Evolutionary conservation across 2,329 filamentous ascomycete species (phyloP), one percentile per base, ranked within the genome.

Genomic region (Zopfia rhizophila): DNA sequence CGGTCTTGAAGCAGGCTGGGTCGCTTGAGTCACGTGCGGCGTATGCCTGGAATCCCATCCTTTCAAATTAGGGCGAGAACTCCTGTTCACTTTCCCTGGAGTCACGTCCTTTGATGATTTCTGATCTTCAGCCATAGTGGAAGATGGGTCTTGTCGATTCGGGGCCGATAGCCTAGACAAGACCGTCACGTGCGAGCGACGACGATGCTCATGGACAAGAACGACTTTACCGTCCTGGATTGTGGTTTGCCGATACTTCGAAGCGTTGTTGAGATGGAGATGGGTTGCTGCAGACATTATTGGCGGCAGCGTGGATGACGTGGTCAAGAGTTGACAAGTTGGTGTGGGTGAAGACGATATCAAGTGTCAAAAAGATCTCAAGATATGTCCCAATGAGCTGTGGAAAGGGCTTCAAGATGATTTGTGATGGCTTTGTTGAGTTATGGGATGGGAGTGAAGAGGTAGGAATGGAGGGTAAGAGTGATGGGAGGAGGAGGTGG

Each of bases 181-280:
- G 23, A 32, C 29, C 31, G 33, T 39, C 19, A 55, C 23, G 37
- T 51, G 45, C 16, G 53, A 39, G 40, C 52, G 54, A 54, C 55
- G 56, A 56, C 51, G 56, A 57, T 51, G 60, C 36, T 69, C 63
- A 8, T 58, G 45, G 18, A 66, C 55, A 29, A 48, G 60, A 29
- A 61, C 38, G 35, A 40, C 51, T 22, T 50, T 49, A 14, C 57
- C 57, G 54, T 68, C 43, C 35, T 57, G 47, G 38, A 65, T 66
- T 31, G 58, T 49, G n/a, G 49, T 53, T 37, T 63, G 53, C 33
- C 61, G 62, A 45, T 63, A 61, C 17, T 43, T 32, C 17, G 45
- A 19, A 23, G 12, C 19, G 8, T 5, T 27, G 17, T 16, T 42
- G 29, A 36, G 17, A 11, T 47, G 37, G 16, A n/a, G 19, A 16